Base-by-base conservation (phyloP, 192 early-diverging fungal species). In the Linnemannia schmuckeri region DNA sequence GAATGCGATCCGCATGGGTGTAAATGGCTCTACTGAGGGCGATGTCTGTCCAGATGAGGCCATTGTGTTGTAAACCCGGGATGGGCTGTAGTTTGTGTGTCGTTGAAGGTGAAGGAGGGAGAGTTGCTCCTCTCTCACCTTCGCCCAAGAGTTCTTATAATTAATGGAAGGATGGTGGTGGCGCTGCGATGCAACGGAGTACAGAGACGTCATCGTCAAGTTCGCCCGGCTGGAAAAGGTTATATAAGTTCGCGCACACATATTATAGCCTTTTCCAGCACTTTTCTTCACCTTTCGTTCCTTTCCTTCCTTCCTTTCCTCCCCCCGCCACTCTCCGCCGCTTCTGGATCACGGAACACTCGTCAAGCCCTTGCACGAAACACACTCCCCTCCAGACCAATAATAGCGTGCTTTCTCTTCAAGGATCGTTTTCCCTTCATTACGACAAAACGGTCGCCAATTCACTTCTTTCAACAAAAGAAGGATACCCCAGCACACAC, bases 1-100 rank as follows among this genome's bases (percentile, higher is more conserved):
- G 88, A 99, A 97, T 22, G 93, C 97, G 49, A 98, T 80, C 10
- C 82, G 93, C 4, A 95, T 89, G 9, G 87, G 72, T 38, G 66
- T 72, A 42, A 72, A 77, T 55, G 78, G 55, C n/a, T 77, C 74
- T 2, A 41, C 0, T 22, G 69, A 55, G 6, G 70, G 40, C 24
- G 38, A n/a, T 71, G 70, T 42, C 70, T 8, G 38, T 41, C 70
- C 70, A 66, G 61, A 66, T 66, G 61, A 66, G 30, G 61, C 27
- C 61, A 66, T 66, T 66, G 61, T 66, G 61, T 66, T 15, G n/a
- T 13, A 30, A n/a, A 6, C 27, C 9, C 69, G 44, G 1, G 44
- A 7, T 47, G 33, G 46, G 12, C 33, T 63, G 38, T 37, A 27
- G 75, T 41, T 49, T 37, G 33, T 9, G n/a, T 27, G 22, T 54